A percentile compares a stretch with the other conserved stretches of the same genome.
phyloP scores from a whole-genome alignment of 768 basidiomycete genomes.

The Pleurotus eryngii region DNA sequence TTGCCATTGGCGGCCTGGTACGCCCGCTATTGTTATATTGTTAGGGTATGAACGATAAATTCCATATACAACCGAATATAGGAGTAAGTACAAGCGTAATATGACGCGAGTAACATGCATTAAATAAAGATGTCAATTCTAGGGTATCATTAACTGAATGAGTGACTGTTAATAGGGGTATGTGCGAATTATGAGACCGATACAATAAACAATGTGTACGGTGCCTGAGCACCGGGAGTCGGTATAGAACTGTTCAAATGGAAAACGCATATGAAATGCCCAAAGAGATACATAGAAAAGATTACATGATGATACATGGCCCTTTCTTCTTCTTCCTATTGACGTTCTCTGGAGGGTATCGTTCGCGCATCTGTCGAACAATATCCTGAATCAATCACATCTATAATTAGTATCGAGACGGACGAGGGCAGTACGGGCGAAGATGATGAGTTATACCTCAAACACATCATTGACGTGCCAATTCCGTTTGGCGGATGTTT shows the following conservation, averaged over 20 bases:
- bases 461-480: slow-evolving; percentile 81
- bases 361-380: slow-evolving; percentile 66
- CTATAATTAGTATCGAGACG: neutral
- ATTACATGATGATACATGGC: slow-evolving; percentile 41
- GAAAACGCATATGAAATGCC: neutral
- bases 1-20: no score
- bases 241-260: neutral
- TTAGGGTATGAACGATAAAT: neutral
- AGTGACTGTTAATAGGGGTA: slow-evolving; percentile 8
- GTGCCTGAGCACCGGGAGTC: neutral
- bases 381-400: slow-evolving; percentile 38
- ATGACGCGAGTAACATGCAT: no score
- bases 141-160: slow-evolving; percentile 7
- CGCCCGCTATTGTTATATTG: neutral
- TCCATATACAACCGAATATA: neutral
- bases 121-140: neutral
- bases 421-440: neutral
- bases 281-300: neutral
- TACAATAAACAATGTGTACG: neutral
- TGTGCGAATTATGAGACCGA: slow-evolving; percentile 2
- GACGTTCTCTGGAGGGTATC: slow-evolving; percentile 50
- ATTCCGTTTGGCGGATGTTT: slow-evolving; percentile 84
- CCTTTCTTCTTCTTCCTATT: slow-evolving; percentile 31
- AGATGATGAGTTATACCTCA: slow-evolving; percentile 28
- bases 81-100: no score